phyloP scores from a whole-genome alignment of 257 asterid genomes.

The Penstemon davidsonii region DNA sequence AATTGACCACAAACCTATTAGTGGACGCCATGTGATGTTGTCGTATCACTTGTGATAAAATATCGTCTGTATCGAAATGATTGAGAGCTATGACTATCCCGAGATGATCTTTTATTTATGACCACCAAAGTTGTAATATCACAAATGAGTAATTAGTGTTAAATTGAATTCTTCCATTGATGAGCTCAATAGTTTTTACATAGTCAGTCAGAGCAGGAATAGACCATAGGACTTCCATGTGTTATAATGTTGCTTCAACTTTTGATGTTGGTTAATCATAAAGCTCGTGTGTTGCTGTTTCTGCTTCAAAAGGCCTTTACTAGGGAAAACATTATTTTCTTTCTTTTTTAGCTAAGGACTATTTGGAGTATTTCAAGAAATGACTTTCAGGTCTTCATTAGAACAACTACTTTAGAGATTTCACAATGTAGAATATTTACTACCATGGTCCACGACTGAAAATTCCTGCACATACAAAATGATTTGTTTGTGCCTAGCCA shows the following conservation, averaged over 20 bases:
- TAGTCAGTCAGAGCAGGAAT: neutral
- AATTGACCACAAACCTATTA: neutral
- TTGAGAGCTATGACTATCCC: constrained; percentile 2
- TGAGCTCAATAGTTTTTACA: neutral
- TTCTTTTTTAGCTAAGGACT: neutral
- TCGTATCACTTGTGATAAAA: constrained; percentile 5
- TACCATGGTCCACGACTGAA: neutral
- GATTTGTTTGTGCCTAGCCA: constrained; percentile 2
- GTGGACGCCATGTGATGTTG: constrained; percentile 19
- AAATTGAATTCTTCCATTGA: neutral
- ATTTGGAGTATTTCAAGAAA: neutral
- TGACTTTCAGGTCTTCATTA: too few species aligned
- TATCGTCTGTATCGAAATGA: constrained; percentile 8
- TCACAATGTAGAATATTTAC: neutral
- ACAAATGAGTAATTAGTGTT: neutral
- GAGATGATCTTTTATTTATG: neutral
- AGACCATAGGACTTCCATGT: too few species aligned
- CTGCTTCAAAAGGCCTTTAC: neutral
- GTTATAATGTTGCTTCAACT: too few species aligned
- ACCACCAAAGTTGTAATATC: neutral
- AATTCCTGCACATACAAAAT: neutral
- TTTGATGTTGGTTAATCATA: too few species aligned
- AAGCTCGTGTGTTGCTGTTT: neutral
- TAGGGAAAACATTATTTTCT: neutral
- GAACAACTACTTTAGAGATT: neutral